Percentiles rank a stretch among this genome's conserved stretches.
Conservation (phyloP, 2,329 filamentous ascomycete genomes). For the Paraconiothyrium brasiliense region DNA sequence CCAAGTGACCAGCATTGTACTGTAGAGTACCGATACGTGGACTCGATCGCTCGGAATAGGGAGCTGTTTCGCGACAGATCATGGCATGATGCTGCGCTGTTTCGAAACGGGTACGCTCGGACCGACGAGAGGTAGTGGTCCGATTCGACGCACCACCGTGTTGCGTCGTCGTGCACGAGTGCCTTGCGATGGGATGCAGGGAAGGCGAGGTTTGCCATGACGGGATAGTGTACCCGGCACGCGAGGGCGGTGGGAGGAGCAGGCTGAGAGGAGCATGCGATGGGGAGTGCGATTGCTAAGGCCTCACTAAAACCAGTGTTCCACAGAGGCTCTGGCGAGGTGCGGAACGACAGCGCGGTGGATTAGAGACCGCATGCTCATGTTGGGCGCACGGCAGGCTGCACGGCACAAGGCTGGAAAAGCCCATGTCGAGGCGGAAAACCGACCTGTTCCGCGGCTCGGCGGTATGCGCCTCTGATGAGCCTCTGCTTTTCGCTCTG, state of each 20-base stretch:
- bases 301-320: too few relatives aligned
- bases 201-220: background rate
- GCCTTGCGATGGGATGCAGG: background rate
- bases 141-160: slow-evolving; percentile 12
- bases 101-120: slow-evolving; percentile 11
- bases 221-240: background rate
- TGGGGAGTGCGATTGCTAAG: too few relatives aligned
- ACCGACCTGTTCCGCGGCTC: slow-evolving; percentile 9
- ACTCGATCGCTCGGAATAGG: too few relatives aligned
- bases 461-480: slow-evolving; percentile 8
- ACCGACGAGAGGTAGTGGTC: slow-evolving; percentile 8
- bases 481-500: slow-evolving; percentile 6
- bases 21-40: background rate
- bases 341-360: background rate
- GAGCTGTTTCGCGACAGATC: background rate
- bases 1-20: background rate
- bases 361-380: background rate
- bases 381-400: slow-evolving; percentile 4
- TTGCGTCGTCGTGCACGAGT: slow-evolving; percentile 3
- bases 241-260: background rate
- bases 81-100: slow-evolving; percentile 2
- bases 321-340: too few relatives aligned
- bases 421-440: background rate
- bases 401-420: background rate
- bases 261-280: background rate